Conservation (phyloP, 805 yeast species). For the Kuraishia cidri region DNA sequence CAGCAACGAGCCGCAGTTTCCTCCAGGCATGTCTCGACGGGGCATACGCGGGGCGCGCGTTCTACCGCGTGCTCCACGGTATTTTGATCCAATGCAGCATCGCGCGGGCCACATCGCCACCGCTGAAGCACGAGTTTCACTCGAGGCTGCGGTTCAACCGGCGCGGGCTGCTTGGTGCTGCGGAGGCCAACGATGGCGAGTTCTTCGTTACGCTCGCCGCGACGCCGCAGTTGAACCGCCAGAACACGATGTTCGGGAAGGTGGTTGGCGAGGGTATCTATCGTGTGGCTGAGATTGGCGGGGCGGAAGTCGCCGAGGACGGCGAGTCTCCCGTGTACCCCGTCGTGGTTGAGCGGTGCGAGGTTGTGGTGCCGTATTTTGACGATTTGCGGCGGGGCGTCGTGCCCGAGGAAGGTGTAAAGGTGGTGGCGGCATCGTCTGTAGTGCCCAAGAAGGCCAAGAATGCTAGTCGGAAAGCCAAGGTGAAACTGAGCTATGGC, state of each 20-base stretch:
- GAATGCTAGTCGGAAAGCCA: conserved; percentile 16
- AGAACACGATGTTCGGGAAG: conserved; percentile 45
- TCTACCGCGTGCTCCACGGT: conserved; percentile 28
- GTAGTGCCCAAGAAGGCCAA: background rate
- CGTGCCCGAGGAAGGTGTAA: too few species aligned
- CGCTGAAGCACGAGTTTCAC: conserved; percentile 35
- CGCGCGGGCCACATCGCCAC: background rate
- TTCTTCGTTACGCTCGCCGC: conserved; percentile 42
- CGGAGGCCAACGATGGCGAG: conserved; percentile 25
- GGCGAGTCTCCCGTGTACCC: conserved; percentile 43
- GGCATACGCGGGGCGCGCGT: conserved; percentile 27
- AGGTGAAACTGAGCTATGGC: conserved; percentile 1
- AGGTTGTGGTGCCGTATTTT: conserved; percentile 40
- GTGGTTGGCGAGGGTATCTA: conserved; percentile 48
- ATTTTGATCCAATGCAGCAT: conserved; percentile 6
- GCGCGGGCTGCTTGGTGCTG: conserved; percentile 49
- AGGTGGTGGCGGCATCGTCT: conserved; percentile 1
- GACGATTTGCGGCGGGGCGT: conserved; percentile 26
- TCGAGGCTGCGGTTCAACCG: conserved; percentile 38
- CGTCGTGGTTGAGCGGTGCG: conserved; percentile 26
- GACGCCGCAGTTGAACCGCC: conserved; percentile 31
- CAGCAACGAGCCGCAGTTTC: conserved; percentile 36
- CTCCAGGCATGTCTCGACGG: conserved; percentile 38
- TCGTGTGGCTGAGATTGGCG: conserved; percentile 38
- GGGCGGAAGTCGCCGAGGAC: conserved; percentile 32